Evolutionary conservation across 1,139 yeast genomes (phyloP).

Genomic region (Suzukiozyma palmioleophila): DNA sequence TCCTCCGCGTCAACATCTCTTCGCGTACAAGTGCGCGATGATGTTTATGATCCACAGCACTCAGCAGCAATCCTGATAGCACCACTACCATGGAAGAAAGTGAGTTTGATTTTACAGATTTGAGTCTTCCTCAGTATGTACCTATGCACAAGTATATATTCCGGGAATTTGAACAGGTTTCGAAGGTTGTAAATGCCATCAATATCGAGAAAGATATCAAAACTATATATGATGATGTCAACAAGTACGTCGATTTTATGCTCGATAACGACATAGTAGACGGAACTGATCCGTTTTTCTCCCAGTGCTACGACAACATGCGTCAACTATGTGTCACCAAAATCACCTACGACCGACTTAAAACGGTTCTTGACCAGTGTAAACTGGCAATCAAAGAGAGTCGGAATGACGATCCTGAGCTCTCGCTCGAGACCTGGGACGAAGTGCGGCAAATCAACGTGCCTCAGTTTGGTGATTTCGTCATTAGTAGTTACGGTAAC

Average conservation of each 20-base stretch:
- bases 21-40: too few relatives aligned
- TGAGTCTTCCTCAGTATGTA: conserved; percentile 9
- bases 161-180: conserved; percentile 9
- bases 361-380: conserved; percentile 1
- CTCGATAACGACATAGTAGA: conserved; percentile 7
- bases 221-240: conserved; percentile 3
- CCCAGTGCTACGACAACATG: conserved; percentile 4
- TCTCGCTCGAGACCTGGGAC: conserved; percentile 20
- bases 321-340: conserved; percentile 4
- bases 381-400: conserved; percentile 4
- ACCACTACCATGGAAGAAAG: background rate
- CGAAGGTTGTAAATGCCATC: conserved; percentile 1
- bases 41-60: too few relatives aligned
- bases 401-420: conserved; percentile 14
- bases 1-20: too few relatives aligned
- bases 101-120: background rate
- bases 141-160: conserved; percentile 7
- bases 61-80: too few relatives aligned
- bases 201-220: conserved; percentile 5
- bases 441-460: conserved; percentile 10
- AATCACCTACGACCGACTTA: conserved; percentile 2
- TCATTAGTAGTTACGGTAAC: conserved; percentile 6
- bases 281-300: conserved; percentile 7
- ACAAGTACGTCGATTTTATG: conserved; percentile 9
- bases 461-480: conserved; percentile 8